phyloP scores from a whole-genome alignment of 2,329 filamentous ascomycete genomes.

The Ceratocystis alfenasii region DNA sequence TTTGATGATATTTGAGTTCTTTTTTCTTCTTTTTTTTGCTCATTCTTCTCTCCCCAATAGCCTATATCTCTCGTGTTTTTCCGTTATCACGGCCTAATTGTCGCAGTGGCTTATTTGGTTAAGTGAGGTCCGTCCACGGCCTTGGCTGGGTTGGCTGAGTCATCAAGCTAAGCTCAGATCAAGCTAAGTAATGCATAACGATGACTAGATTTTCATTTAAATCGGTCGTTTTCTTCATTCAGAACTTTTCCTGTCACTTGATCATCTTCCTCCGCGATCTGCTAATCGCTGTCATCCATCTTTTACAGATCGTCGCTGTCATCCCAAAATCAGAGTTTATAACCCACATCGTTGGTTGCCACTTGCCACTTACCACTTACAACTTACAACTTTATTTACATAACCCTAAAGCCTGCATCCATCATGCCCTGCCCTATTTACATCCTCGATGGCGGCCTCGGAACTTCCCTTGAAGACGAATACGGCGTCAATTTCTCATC shows the following conservation, averaged over 20 bases:
- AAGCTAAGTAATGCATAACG: not conserved
- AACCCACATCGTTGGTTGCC: too few relatives aligned
- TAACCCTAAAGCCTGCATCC: not conserved
- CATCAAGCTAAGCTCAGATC: not conserved
- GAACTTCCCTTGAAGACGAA: constrained; percentile 51
- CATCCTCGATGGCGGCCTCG: constrained; percentile 55
- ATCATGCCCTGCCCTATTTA: constrained; percentile 27
- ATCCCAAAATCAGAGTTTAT: too few relatives aligned
- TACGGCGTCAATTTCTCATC: constrained; percentile 41
- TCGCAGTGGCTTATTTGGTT: not conserved
- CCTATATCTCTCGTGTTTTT: not conserved
- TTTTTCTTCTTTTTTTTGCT: not conserved
- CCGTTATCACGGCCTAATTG: not conserved
- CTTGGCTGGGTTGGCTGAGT: constrained; percentile 5
- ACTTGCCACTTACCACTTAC: too few relatives aligned
- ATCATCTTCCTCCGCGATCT: too few relatives aligned
- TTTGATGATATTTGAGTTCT: not conserved
- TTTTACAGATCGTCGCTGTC: too few relatives aligned
- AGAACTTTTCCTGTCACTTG: not conserved
- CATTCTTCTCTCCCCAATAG: not conserved
- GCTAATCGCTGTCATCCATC: too few relatives aligned
- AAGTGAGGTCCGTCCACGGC: not conserved
- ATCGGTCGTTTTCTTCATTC: not conserved
- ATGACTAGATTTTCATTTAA: constrained; percentile 5
- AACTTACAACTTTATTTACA: too few relatives aligned